Conservation (phyloP, 306 rosid genomes). For the Prunus fruticosa region DNA sequence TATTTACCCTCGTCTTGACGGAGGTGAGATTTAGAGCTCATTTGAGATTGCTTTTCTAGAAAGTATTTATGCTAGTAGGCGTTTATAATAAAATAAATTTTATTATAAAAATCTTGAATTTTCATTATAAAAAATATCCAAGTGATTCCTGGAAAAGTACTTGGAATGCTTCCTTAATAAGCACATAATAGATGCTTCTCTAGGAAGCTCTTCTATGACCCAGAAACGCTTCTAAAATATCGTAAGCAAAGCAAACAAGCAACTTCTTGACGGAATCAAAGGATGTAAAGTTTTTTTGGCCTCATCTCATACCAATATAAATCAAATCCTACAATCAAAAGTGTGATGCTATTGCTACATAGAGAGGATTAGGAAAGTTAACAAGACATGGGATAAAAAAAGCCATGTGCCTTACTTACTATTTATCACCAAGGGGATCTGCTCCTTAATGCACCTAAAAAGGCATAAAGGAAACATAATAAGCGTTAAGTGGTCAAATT, state of each 20-base stretch:
- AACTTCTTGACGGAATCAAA: conserved; percentile 8
- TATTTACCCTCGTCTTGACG: neutral
- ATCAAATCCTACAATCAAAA: neutral
- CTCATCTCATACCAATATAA: neutral
- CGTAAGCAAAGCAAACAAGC: neutral
- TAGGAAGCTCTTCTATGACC: no score
- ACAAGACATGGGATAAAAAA: neutral
- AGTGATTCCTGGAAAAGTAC: no score
- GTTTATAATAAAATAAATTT: no score
- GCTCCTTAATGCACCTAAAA: neutral
- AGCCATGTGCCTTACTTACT: neutral
- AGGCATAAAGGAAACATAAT: neutral
- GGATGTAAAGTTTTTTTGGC: conserved; percentile 6
- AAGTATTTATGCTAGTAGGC: no score
- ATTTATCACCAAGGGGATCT: neutral
- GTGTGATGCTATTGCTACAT: neutral
- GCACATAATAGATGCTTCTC: no score
- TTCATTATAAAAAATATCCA: no score
- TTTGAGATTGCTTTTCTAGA: no score
- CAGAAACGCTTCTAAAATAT: no score
- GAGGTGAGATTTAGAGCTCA: neutral
- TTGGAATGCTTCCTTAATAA: no score
- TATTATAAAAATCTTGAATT: no score
- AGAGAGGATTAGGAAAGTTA: neutral
- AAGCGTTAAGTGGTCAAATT: neutral